phyloP scores from a whole-genome alignment of 2,329 filamentous ascomycete species.

The Pseudogymnoascus sp. region DNA sequence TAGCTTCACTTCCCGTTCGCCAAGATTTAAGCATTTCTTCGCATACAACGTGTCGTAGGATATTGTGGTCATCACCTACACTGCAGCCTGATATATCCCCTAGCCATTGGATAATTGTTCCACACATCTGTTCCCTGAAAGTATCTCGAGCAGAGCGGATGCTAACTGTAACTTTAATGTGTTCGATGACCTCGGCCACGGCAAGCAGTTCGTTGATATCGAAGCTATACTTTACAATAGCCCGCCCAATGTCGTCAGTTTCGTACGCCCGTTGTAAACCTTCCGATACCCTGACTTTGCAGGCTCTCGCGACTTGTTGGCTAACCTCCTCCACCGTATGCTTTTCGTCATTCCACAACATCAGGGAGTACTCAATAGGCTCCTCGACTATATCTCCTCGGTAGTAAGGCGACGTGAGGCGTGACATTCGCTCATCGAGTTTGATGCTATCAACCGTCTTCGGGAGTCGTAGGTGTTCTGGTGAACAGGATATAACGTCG shows the following conservation, averaged over 20 bases:
- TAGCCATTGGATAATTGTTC: conserved; percentile 94
- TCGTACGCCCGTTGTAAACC: conserved; percentile 73
- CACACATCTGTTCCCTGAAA: conserved; percentile 96
- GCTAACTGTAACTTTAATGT: conserved; percentile 92
- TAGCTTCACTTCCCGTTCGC: conserved; percentile 75
- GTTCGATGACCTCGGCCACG: conserved; percentile 80
- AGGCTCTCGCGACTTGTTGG: conserved; percentile 84
- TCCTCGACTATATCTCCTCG: conserved; percentile 52
- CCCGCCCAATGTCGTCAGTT: conserved; percentile 80
- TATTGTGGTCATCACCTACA: conserved; percentile 68
- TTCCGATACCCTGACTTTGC: conserved; percentile 59
- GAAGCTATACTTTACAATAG: conserved; percentile 66
- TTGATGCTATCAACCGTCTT: conserved; percentile 77
- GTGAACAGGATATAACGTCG: conserved; percentile 95
- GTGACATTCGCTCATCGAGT: conserved; percentile 71
- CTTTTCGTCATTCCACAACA: conserved; percentile 98
- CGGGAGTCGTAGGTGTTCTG: conserved; percentile 79
- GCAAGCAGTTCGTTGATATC: conserved; percentile 64
- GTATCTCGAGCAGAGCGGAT: conserved; percentile 89
- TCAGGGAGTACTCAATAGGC: conserved; percentile 68
- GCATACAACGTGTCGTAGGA: conserved; percentile 75
- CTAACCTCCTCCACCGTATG: conserved; percentile 88
- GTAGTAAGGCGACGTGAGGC: conserved; percentile 69
- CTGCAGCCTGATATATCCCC: conserved; percentile 84
- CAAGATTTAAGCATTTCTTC: conserved; percentile 85